Conservation (phyloP, 129 eudicot species). For the Cynara cardunculus region DNA sequence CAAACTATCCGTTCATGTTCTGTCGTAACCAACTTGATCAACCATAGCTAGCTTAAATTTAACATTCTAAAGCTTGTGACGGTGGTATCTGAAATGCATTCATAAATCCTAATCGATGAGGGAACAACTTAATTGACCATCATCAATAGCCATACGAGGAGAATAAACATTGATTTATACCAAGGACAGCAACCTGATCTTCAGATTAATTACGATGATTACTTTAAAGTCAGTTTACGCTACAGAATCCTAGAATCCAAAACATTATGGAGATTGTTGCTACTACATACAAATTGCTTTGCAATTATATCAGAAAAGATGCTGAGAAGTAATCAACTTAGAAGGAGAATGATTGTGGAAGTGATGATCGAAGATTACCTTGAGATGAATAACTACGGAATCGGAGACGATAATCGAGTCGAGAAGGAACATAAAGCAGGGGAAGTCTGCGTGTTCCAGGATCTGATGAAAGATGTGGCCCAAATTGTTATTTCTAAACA, state of each 20-base stretch:
- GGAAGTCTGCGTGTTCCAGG: not conserved
- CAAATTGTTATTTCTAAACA: not conserved
- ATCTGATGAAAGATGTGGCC: not conserved
- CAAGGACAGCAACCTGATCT: not conserved
- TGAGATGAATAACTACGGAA: not conserved
- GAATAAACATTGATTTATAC: not conserved
- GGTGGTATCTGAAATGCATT: not conserved
- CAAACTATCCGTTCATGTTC: no score
- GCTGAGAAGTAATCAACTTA: not conserved
- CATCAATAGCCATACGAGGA: not conserved
- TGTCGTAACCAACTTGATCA: no score
- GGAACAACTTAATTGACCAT: not conserved
- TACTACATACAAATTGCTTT: not conserved
- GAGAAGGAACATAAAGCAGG: not conserved
- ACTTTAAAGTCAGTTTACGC: not conserved
- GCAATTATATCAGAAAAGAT: not conserved
- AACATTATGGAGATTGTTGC: not conserved
- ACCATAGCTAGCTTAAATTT: no score
- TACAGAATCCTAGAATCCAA: not conserved
- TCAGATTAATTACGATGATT: constrained; percentile 4
- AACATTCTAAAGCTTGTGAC: not conserved
- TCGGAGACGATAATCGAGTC: constrained; percentile 7
- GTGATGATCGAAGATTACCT: not conserved
- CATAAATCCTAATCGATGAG: not conserved
- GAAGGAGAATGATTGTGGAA: not conserved